Base-by-base conservation (phyloP, 306 rosid genomes). In the Malus orientalis region DNA sequence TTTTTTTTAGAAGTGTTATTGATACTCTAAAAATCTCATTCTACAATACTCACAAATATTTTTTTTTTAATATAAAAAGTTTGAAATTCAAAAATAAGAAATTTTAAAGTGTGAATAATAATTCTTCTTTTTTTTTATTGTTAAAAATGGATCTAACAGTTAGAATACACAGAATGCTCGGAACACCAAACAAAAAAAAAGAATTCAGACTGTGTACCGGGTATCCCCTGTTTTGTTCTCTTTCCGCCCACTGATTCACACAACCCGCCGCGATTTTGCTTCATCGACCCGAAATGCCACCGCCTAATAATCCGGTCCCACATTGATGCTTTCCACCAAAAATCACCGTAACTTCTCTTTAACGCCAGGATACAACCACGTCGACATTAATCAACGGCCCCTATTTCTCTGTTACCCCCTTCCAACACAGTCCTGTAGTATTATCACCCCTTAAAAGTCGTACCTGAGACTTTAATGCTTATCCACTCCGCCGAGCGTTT, bases 381-480 rank as follows among this genome's bases (percentile, higher is more conserved):
- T 42, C 0, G 12, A 42, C 9, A 22, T 4, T n/a, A 0, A 38
- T 40, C 12, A 29, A 14, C 73, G 67, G 49, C 3, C 51, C 18
- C 3, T 38, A 81, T 20, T 33, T 30, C 20, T 45, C 80, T 16
- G 45, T 69, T 59, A 22, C 68, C 5, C 2, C 58, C 13, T 11
- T 1, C 8, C 12, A 23, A 25, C 55, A 29, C 67, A 19, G 30
- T 0, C 2, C 0, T 1, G 59, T 54, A 2, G 1, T 5, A 6
- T 1, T 40, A 74, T 3, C 57, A 40, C 30, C 11, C 3, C 67
- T 10, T 10, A 53, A 32, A 22, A 4, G 1, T 69, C 6, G 44
- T 8, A 23, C 20, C 38, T 18, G 27, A 51, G 67, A 59, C 66
- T 67, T 67, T 74, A 6, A 79, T 82, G 61, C 88, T 79, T 72